Percentiles rank a stretch among this genome's conserved stretches.
Evolutionary conservation across 2,329 filamentous ascomycete genomes (phyloP).

Genomic region (Ampelomyces quisqualis): DNA sequence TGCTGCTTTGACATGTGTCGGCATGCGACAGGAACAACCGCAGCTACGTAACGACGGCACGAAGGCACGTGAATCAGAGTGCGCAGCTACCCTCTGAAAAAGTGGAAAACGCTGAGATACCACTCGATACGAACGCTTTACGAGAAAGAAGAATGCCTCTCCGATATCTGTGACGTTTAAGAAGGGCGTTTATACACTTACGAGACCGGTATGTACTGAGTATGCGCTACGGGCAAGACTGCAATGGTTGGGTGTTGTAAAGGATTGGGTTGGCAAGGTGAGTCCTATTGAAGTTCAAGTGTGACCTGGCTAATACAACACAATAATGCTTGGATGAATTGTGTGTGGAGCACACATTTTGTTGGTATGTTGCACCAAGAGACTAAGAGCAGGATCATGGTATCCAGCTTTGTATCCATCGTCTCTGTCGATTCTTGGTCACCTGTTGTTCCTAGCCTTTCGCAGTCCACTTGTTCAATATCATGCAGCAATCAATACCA

Average conservation of each 20-base stretch:
- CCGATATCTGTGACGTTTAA: slow-evolving; percentile 41
- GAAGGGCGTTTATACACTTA: slow-evolving; percentile 30
- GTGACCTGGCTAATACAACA: not conserved
- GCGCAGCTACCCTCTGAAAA: slow-evolving; percentile 56
- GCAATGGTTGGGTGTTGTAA: slow-evolving; percentile 71
- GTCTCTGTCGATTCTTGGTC: too few relatives aligned
- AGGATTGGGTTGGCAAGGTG: slow-evolving; percentile 70
- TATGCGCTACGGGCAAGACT: slow-evolving; percentile 63
- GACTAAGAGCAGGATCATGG: too few relatives aligned
- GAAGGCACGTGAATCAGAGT: slow-evolving; percentile 63
- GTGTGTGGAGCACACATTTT: too few relatives aligned
- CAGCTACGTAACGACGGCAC: slow-evolving; percentile 60
- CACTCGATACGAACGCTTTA: slow-evolving; percentile 47
- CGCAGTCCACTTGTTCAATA: too few relatives aligned
- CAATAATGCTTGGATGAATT: not conserved
- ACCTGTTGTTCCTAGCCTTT: too few relatives aligned
- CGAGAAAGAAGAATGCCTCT: slow-evolving; percentile 16
- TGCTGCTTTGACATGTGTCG: slow-evolving; percentile 66
- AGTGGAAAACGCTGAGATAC: slow-evolving; percentile 59
- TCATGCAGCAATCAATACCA: too few relatives aligned
- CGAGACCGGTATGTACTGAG: slow-evolving; percentile 55
- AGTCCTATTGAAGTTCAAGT: slow-evolving; percentile 40
- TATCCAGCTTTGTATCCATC: too few relatives aligned
- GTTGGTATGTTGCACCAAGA: too few relatives aligned
- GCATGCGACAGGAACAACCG: slow-evolving; percentile 59